Conservation (phyloP, 305 asterid genomes). For the Solanum hybrid region DNA sequence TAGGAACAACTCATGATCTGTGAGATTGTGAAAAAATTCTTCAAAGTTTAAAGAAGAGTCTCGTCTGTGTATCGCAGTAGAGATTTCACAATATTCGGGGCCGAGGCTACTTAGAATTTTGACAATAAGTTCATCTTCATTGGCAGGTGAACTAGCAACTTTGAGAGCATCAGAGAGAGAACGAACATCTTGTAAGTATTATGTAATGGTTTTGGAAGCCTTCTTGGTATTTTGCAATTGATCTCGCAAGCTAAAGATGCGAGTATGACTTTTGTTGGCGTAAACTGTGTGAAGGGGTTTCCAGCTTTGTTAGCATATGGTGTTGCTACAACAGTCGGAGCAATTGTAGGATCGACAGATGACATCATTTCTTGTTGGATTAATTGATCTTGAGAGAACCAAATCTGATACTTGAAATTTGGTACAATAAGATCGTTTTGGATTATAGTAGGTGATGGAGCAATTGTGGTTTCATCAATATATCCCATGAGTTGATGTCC, state of each 20-base stretch:
- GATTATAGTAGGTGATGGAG: neutral
- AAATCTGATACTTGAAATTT: neutral
- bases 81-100: neutral
- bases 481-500: too few species aligned
- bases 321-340: neutral
- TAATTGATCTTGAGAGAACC: neutral
- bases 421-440: neutral
- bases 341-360: neutral
- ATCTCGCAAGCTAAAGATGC: neutral
- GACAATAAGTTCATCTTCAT: neutral
- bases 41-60: neutral
- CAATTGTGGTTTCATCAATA: too few species aligned
- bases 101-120: neutral
- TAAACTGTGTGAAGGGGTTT: neutral
- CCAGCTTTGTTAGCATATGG: neutral
- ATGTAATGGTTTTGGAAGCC: neutral
- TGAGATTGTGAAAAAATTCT: neutral
- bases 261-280: neutral
- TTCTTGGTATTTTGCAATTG: neutral
- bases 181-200: neutral
- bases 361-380: neutral
- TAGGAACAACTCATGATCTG: neutral
- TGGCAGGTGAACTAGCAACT: neutral
- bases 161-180: neutral
- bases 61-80: neutral